Base-by-base conservation (phyloP, 805 yeast genomes). In the Lipomyces spencermartinsiae region DNA sequence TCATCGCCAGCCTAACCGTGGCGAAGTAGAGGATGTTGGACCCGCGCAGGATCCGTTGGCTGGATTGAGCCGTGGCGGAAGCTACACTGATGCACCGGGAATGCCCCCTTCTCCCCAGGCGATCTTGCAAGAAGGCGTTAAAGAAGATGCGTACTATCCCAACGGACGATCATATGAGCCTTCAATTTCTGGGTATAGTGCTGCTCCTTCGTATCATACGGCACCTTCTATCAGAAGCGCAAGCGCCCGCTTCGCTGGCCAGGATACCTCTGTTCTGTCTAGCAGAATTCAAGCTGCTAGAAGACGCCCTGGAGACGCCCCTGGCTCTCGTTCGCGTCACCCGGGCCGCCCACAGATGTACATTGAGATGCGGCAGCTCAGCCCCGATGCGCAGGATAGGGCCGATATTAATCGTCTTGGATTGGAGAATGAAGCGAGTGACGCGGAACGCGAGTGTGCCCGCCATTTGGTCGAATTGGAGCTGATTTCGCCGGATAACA, bases 321-420 rank as follows among this genome's bases (percentile, higher is more conserved):
- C 34, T 10, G 31, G 61, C 6, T 58, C 60, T 43, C 64, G 65
- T 4, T 39, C 64, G 6, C 61, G 67, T 9, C 35, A 56, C 53
- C 59, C 59, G 10, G n/a, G 37, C 19, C 69, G 66, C 53, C 31
- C 63, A 16, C 29, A 62, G n/a, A 61, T 51, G 29, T 63, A 55
- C 35, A 63, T 67, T 60, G 70, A 67, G 61, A 67, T 67, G 70
- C 70, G 70, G 33, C 65, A 60, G 53, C 59, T 68, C 16, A 63
- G 71, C 31, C 64, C 71, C 10, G 69, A 68, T 8, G 71, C 71
- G 14, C 71, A 68, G 34, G 71, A 68, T 14, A 34, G 64, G n/a
- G 71, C 71, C 10, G 71, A 61, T 39, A 66, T 68, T 25, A 62
- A 66, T 33, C 65, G 70, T 12, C 39, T 68, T 5, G 71, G 71